Base-by-base conservation (phyloP, 495 filamentous ascomycete species). In the Chaetomium tenue region DNA sequence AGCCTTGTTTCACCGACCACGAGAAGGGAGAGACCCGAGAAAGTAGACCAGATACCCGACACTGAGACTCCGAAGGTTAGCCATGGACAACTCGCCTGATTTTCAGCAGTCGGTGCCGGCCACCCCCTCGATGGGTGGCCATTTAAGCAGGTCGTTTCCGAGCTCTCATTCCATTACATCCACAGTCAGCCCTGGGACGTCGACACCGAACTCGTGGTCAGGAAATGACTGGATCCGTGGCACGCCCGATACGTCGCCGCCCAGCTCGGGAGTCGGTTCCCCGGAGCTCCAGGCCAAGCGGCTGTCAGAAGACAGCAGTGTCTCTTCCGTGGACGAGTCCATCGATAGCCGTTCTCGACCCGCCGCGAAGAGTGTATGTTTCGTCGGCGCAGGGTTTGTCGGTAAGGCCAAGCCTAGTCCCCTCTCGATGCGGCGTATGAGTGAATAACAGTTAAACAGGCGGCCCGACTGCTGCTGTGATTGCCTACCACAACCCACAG, bases 391-490 rank as follows among this genome's bases (percentile, higher is more conserved):
- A 0, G 73, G 74, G 20, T 73, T 74, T 47, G 69, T 75, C 23
- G 71, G 73, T 77, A 70, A 42, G 47, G 37, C 25, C 6, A 37
- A 15, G 44, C 44, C 33, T 8, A 12, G 2, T 23, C 3, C 16
- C 22, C 48, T 5, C 11, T 5, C 11, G 5, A 16, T 26, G 26
- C 46, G 53, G 23, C 39, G 53, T 7, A 16, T 50, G 40, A 54
- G 48, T 64, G 61, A 7, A 66, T 63, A 55, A 28, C 18, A 0
- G 8, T 11, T 15, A 13, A 20, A 56, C 69, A 87, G 90, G 90
- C 59, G 90, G 89, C 2, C 90, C 90, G 37, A 91, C 90, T 5
- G 87, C 87, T 42, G 88, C 89, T 25, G 81, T 93, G 39, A 87
- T 91, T 46, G 90, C 90, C 18, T 82, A 83, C 65, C 83, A 90